Conservation (phyloP, 345 rosid species). For the Dovyalis caffra region DNA sequence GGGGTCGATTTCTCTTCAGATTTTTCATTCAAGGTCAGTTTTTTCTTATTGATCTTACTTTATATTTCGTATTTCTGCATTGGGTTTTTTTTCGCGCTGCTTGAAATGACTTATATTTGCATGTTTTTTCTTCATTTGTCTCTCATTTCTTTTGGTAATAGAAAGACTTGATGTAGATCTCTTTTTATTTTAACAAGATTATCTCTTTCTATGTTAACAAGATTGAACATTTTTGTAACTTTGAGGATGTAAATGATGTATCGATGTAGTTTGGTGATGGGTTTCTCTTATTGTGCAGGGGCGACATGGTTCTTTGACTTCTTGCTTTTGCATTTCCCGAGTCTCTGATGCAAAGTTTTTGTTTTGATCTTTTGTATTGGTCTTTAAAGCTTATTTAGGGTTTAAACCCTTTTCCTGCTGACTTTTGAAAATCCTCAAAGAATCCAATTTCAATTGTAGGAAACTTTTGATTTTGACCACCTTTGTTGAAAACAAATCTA, state of each 20-base stretch:
- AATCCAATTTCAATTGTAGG: neutral
- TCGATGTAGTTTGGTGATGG: neutral
- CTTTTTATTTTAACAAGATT: neutral
- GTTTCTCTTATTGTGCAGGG: conserved; percentile 7
- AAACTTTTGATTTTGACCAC: neutral
- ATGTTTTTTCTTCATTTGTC: neutral
- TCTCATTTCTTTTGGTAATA: neutral
- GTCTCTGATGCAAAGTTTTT: neutral
- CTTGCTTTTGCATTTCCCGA: neutral
- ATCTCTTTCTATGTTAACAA: neutral
- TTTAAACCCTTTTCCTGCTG: neutral
- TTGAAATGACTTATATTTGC: neutral
- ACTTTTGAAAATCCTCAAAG: neutral
- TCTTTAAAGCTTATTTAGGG: neutral
- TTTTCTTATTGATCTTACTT: neutral
- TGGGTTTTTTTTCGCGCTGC: neutral
- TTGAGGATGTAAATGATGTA: neutral
- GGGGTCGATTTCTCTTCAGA: neutral
- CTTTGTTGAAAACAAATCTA: neutral
- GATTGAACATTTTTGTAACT: neutral
- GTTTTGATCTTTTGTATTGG: neutral
- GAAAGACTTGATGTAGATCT: neutral
- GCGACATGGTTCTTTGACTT: neutral
- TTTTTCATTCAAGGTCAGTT: conserved; percentile 2
- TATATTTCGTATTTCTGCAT: neutral